These are phyloP conservation scores for Phytopythium sindhum DNA, from an alignment of 352 stramenopile species.

Conservation along the genomic window DNA sequence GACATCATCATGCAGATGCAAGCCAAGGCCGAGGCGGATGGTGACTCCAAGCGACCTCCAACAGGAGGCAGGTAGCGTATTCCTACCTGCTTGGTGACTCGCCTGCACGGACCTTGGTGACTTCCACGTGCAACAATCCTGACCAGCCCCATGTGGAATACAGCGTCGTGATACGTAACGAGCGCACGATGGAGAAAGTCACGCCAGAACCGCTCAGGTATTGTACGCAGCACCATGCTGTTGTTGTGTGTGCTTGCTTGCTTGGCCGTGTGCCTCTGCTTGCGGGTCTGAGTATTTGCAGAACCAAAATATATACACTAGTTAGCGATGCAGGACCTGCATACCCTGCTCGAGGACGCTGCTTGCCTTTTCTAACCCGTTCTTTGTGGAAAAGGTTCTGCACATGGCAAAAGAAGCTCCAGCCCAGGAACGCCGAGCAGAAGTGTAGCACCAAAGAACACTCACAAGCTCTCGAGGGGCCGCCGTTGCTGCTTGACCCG, in stretches of 20 bases:
- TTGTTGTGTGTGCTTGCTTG: constrained; percentile 3
- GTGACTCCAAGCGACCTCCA: constrained; percentile 12
- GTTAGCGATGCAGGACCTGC: constrained; percentile 4
- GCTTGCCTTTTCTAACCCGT: neutral
- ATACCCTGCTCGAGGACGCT: neutral
- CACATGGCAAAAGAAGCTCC: neutral
- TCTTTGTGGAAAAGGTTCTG: constrained; percentile 2
- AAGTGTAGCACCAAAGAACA: neutral
- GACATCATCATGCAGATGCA: constrained; percentile 66
- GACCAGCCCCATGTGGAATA: constrained; percentile 3
- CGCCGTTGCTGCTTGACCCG: constrained; percentile 34
- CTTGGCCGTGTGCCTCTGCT: neutral
- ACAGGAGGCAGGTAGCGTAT: constrained; percentile 36
- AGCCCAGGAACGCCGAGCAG: neutral
- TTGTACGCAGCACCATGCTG: constrained; percentile 3
- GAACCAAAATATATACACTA: constrained; percentile 11
- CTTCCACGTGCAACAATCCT: constrained; percentile 1
- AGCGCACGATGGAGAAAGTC: constrained; percentile 6
- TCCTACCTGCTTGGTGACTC: constrained; percentile 3
- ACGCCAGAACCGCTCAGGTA: constrained; percentile 9
- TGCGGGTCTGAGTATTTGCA: constrained; percentile 1
- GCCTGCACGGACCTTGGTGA: neutral
- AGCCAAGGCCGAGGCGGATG: constrained; percentile 8
- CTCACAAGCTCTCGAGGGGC: neutral
- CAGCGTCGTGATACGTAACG: constrained; percentile 4